Percentiles rank a stretch among this genome's conserved stretches.
Conservation (phyloP, 352 stramenopile genomes). For the Pythium periplocum region DNA sequence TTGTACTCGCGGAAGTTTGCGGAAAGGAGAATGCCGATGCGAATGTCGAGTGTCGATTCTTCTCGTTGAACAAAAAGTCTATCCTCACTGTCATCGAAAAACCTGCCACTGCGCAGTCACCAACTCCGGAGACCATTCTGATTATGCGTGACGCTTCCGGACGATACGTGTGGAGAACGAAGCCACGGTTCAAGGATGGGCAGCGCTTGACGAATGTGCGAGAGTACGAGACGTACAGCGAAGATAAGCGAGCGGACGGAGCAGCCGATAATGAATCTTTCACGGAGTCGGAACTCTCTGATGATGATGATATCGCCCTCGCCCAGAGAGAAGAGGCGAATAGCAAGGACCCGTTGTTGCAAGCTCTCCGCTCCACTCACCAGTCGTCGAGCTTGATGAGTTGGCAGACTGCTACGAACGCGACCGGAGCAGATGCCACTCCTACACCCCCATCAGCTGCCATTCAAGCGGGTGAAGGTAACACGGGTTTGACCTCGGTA, state of each 20-base stretch:
- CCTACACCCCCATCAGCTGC: slow-evolving; percentile 17
- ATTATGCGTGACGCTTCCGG: slow-evolving; percentile 77
- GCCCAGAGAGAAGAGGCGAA: slow-evolving; percentile 19
- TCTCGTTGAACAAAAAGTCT: slow-evolving; percentile 74
- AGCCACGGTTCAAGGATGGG: slow-evolving; percentile 56
- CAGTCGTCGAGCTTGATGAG: slow-evolving; percentile 64
- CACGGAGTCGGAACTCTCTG: background rate
- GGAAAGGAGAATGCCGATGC: slow-evolving; percentile 33
- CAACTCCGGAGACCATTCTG: slow-evolving; percentile 49
- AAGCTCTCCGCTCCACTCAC: slow-evolving; percentile 57
- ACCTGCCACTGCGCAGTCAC: slow-evolving; percentile 23
- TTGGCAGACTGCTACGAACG: slow-evolving; percentile 35
- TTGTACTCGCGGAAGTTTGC: slow-evolving; percentile 51
- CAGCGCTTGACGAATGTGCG: slow-evolving; percentile 42
- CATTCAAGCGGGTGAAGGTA: slow-evolving; percentile 57
- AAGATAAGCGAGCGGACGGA: background rate
- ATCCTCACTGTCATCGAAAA: slow-evolving; percentile 83
- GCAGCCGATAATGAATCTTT: slow-evolving; percentile 5
- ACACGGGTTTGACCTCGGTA: slow-evolving; percentile 58
- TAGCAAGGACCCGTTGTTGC: slow-evolving; percentile 50
- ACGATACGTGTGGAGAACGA: slow-evolving; percentile 74
- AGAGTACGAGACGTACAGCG: slow-evolving; percentile 48
- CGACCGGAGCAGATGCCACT: slow-evolving; percentile 10
- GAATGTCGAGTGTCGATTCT: slow-evolving; percentile 65
- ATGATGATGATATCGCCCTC: slow-evolving; percentile 20